phyloP scores from a whole-genome alignment of 495 filamentous ascomycete genomes.

The Neurospora tetraspora region DNA sequence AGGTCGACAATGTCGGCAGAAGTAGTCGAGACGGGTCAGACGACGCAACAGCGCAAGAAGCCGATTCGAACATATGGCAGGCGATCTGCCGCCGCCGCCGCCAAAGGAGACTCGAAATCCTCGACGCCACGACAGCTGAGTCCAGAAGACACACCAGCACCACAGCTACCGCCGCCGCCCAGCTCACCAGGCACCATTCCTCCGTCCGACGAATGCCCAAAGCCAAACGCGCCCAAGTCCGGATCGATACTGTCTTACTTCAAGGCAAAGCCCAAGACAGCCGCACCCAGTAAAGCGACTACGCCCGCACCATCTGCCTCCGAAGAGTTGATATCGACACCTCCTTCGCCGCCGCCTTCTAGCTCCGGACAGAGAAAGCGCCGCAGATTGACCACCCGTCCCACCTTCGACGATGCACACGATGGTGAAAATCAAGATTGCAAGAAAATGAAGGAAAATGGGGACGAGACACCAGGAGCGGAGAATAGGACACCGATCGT shows the following conservation, averaged over 20 bases:
- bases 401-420: not conserved
- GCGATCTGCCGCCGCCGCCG: slow-evolving; percentile 10
- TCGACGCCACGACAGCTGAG: not conserved
- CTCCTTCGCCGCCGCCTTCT: slow-evolving; percentile 17
- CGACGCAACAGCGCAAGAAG: slow-evolving; percentile 17
- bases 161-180: not conserved
- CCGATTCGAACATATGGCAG: slow-evolving; percentile 37
- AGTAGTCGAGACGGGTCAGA: not conserved
- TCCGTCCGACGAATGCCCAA: not conserved
- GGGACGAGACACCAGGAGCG: not conserved
- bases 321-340: not conserved
- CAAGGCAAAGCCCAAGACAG: slow-evolving; percentile 12
- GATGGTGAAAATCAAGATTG: not conserved
- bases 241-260: slow-evolving; percentile 36
- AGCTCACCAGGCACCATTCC: not conserved
- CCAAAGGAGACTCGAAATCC: not conserved
- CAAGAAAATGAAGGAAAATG: not conserved
- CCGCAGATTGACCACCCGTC: slow-evolving; percentile 29
- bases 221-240: slow-evolving; percentile 10
- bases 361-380: slow-evolving; percentile 11
- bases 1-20: not conserved
- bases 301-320: not conserved
- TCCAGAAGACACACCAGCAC: not conserved
- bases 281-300: not conserved
- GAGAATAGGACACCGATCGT: not conserved